Conservation (phyloP, 1,284 basidiomycete genomes). For the Cutaneotrichosporon curvatum region DNA sequence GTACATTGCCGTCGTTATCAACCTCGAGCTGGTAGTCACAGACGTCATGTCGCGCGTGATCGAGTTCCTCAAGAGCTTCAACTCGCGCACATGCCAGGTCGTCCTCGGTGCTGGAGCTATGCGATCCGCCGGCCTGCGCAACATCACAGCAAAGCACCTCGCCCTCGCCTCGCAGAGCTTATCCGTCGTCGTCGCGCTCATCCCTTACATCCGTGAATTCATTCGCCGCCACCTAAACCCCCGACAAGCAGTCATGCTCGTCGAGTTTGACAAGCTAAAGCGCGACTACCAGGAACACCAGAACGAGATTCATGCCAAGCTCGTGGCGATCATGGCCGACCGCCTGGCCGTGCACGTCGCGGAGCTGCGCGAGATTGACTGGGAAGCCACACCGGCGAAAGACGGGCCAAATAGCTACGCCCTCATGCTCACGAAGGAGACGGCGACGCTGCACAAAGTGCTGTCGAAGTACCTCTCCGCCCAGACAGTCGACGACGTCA, state of each 20-base stretch:
- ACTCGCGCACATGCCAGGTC: constrained; percentile 96
- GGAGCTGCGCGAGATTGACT: constrained; percentile 59
- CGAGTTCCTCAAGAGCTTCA: constrained; percentile 95
- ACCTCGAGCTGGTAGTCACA: constrained; percentile 78
- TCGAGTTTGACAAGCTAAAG: constrained; percentile 97
- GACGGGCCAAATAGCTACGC: constrained; percentile 61
- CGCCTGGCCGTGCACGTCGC: constrained; percentile 72
- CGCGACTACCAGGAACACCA: constrained; percentile 99
- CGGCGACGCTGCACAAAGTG: constrained; percentile 91
- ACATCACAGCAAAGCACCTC: constrained; percentile 96
- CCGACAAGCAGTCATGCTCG: constrained; percentile 91
- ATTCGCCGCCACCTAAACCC: constrained; percentile 84
- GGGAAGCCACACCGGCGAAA: constrained; percentile 57
- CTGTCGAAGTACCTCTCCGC: constrained; percentile 79
- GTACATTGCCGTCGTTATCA: constrained; percentile 82
- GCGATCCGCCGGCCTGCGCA: constrained; percentile 93
- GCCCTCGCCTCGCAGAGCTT: constrained; percentile 92
- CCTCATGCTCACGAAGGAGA: constrained; percentile 88
- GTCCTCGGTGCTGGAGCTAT: constrained; percentile 96
- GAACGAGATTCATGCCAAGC: constrained; percentile 95
- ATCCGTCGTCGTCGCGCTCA: constrained; percentile 88
- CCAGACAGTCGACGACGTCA: constrained; percentile 76
- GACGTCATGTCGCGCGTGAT: constrained; percentile 90
- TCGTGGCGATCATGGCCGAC: constrained; percentile 98
- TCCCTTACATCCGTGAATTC: constrained; percentile 90